phyloP scores from a whole-genome alignment of 257 asterid genomes.

The Echites panduratus region DNA sequence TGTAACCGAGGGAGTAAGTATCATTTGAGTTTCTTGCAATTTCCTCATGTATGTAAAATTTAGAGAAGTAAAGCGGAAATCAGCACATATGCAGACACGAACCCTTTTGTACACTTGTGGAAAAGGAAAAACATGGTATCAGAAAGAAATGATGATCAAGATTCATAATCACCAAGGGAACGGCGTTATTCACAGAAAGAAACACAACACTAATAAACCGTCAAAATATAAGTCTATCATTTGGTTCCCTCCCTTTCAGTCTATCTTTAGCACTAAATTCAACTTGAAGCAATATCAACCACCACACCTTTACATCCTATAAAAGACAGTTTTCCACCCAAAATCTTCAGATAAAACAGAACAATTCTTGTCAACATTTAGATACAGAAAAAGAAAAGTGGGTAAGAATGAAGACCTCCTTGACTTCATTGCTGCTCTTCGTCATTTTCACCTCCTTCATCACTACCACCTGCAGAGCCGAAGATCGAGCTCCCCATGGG shows the following conservation, averaged over 20 bases:
- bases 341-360: background rate
- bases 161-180: background rate
- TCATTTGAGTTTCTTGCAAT: slow-evolving; percentile 9
- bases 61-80: background rate
- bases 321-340: slow-evolving; percentile 12
- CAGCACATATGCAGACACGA: background rate
- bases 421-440: slow-evolving; percentile 21
- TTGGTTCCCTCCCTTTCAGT: slow-evolving; percentile 22
- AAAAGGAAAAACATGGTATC: background rate
- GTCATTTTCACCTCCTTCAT: slow-evolving; percentile 12
- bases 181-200: background rate
- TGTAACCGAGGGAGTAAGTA: background rate
- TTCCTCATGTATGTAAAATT: background rate
- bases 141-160: background rate
- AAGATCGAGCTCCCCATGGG: slow-evolving; percentile 42
- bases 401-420: slow-evolving; percentile 10
- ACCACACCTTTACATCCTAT: slow-evolving; percentile 15
- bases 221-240: slow-evolving; percentile 23
- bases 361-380: background rate
- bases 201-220: background rate
- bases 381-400: background rate
- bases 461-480: slow-evolving; percentile 18
- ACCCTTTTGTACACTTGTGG: background rate
- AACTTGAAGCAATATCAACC: slow-evolving; percentile 30
- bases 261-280: slow-evolving; percentile 18